phyloP scores from a whole-genome alignment of 1,284 basidiomycete species.

The Tilletiaria anomala region DNA sequence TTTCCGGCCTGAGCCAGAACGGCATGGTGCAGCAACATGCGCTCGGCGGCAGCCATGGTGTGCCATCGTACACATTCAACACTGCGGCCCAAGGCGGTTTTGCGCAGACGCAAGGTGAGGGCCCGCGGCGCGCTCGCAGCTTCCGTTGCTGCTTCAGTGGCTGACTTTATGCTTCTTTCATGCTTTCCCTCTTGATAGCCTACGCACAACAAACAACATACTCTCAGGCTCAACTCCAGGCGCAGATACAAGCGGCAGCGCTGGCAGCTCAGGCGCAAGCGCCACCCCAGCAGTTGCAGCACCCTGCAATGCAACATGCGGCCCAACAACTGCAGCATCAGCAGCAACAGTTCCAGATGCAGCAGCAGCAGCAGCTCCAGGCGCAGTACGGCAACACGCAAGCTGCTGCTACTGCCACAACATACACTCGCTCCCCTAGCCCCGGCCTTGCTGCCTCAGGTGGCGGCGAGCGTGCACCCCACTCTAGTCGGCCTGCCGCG shows the following conservation, averaged over 20 bases:
- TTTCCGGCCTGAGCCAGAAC: too few species aligned
- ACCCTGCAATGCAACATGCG: conserved; percentile 2
- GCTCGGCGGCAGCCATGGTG: background rate
- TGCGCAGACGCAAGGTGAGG: conserved; percentile 29
- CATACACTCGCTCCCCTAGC: background rate
- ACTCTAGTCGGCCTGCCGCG: background rate
- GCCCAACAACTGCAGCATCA: conserved; percentile 1
- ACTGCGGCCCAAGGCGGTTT: conserved; percentile 29
- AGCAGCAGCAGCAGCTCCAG: conserved; percentile 3
- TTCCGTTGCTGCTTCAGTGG: background rate
- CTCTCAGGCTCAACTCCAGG: conserved; percentile 10
- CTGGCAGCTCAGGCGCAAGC: too few species aligned
- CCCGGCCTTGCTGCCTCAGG: too few species aligned
- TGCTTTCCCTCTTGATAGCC: conserved; percentile 7
- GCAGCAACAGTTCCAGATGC: conserved; percentile 5
- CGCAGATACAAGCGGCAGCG: too few species aligned
- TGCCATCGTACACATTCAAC: conserved; percentile 16
- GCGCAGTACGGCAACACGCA: background rate
- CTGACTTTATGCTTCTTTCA: background rate
- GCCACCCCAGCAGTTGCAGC: too few species aligned
- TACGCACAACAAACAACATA: conserved; percentile 21
- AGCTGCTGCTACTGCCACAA: conserved; percentile 1
- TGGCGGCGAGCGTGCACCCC: background rate
- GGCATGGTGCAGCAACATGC: too few species aligned
- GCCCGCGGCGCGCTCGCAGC: background rate